These are phyloP conservation scores for Massarina eburnea DNA, from an alignment of 2,329 filamentous ascomycete genomes.

Conservation along the genomic window DNA sequence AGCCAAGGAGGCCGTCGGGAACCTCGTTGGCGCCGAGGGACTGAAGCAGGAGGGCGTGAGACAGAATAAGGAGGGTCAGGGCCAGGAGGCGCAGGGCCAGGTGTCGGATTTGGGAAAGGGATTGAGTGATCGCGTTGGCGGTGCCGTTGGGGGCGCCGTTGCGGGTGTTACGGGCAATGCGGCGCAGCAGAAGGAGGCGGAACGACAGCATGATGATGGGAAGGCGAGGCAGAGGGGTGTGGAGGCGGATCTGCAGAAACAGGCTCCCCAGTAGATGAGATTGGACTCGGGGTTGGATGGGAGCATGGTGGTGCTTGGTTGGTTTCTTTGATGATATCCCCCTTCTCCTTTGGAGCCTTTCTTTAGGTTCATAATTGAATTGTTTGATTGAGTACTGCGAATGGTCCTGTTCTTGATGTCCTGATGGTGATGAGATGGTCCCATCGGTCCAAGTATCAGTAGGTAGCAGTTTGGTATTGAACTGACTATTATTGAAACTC, in stretches of 20 bases:
- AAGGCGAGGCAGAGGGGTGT: conserved; percentile 84
- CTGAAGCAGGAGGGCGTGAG: conserved; percentile 73
- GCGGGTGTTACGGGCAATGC: conserved; percentile 74
- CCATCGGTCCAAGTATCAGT: too few species aligned
- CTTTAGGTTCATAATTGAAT: too few species aligned
- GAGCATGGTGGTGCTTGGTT: neutral
- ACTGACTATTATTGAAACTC: too few species aligned
- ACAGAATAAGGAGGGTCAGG: conserved; percentile 80
- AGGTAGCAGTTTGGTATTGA: too few species aligned
- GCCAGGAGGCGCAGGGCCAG: conserved; percentile 81
- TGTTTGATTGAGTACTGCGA: too few species aligned
- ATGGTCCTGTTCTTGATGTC: too few species aligned
- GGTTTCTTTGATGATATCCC: neutral
- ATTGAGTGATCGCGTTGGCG: conserved; percentile 57
- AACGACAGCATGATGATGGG: conserved; percentile 73
- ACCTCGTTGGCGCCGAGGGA: conserved; percentile 71
- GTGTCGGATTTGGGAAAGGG: conserved; percentile 73
- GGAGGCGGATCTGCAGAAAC: conserved; percentile 77
- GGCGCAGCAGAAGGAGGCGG: conserved; percentile 64
- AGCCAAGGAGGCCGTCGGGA: conserved; percentile 79
- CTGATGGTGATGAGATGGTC: too few species aligned
- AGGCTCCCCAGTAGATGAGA: conserved; percentile 46
- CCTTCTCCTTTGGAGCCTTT: too few species aligned
- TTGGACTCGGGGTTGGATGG: neutral
- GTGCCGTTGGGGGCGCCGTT: conserved; percentile 69